phyloP scores from a whole-genome alignment of 257 asterid genomes.

The Dorcoceras hygrometricum region DNA sequence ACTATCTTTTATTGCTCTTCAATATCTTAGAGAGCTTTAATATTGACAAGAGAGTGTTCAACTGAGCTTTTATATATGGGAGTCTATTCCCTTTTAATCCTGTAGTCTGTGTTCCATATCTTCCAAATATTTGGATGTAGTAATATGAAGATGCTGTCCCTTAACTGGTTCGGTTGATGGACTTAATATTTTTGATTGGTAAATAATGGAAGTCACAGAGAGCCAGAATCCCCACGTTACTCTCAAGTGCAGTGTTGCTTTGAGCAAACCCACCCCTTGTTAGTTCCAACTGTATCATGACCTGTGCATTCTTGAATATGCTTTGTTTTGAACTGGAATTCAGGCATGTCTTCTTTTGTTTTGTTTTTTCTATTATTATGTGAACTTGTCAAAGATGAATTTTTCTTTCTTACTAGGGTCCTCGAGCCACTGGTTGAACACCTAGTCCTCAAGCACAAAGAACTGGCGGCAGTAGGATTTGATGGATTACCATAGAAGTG shows the following conservation, averaged over 20 bases:
- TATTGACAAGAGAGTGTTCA: not conserved
- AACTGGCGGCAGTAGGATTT: conserved; percentile 29
- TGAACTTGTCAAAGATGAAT: not conserved
- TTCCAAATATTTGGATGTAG: not conserved
- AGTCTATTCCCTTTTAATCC: not conserved
- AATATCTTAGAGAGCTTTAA: not conserved
- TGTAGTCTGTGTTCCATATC: not conserved
- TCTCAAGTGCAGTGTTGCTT: no score
- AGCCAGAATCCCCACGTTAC: not conserved
- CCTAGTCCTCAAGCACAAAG: conserved; percentile 35
- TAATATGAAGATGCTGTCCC: not conserved
- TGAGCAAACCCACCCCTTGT: not conserved
- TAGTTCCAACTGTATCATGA: no score
- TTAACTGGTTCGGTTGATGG: not conserved
- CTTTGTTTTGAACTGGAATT: no score
- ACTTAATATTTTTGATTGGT: not conserved
- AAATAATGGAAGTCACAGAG: not conserved
- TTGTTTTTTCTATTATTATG: not conserved
- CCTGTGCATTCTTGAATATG: no score
- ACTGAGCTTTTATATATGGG: not conserved
- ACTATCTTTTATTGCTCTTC: not conserved
- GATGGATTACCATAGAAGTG: conserved; percentile 29
- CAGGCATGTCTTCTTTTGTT: no score
- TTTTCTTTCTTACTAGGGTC: conserved; percentile 45
- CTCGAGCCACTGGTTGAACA: conserved; percentile 53